These are phyloP conservation scores for Chalaropsis ovoidea DNA, from an alignment of 2,329 filamentous ascomycete species.

Conservation along the genomic window DNA sequence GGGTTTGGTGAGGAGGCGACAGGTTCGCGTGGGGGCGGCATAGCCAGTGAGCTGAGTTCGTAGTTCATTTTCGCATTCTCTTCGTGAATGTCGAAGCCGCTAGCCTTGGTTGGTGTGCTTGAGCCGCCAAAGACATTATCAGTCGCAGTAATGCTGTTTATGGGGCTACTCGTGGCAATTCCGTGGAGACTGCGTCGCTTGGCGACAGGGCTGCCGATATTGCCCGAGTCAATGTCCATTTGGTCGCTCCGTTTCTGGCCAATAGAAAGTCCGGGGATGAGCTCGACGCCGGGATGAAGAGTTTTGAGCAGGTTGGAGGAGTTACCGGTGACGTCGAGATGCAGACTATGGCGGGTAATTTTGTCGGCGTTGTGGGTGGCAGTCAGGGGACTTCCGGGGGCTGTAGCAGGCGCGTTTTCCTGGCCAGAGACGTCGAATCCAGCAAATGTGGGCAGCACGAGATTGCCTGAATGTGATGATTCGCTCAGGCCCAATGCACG, in stretches of 20 bases:
- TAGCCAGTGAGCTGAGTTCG: slow-evolving; percentile 38
- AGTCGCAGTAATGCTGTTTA: slow-evolving; percentile 33
- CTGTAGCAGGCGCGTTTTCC: slow-evolving; percentile 34
- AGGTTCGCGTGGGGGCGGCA: slow-evolving; percentile 35
- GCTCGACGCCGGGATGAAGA: slow-evolving; percentile 18
- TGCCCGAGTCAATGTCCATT: slow-evolving; percentile 81
- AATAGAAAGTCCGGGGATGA: slow-evolving; percentile 23
- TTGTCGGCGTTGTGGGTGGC: slow-evolving; percentile 41
- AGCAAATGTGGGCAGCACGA: slow-evolving; percentile 35
- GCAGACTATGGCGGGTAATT: slow-evolving; percentile 44
- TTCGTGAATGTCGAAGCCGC: slow-evolving; percentile 32
- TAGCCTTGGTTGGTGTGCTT: slow-evolving; percentile 19
- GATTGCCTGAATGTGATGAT: slow-evolving; percentile 61
- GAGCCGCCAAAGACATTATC: slow-evolving; percentile 60
- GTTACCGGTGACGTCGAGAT: slow-evolving; percentile 33
- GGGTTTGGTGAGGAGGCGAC: slow-evolving; percentile 38
- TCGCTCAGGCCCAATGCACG: slow-evolving; percentile 54
- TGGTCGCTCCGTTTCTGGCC: slow-evolving; percentile 64
- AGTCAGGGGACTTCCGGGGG: slow-evolving; percentile 33
- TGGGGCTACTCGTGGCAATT: slow-evolving; percentile 36
- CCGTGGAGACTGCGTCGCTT: slow-evolving; percentile 84
- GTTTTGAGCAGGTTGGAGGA: slow-evolving; percentile 11
- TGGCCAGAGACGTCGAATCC: slow-evolving; percentile 31
- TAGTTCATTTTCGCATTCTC: slow-evolving; percentile 39
- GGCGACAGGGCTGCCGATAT: slow-evolving; percentile 72